Base-by-base conservation (phyloP, 2,329 filamentous ascomycete genomes). In the Fusarium transvaalense region DNA sequence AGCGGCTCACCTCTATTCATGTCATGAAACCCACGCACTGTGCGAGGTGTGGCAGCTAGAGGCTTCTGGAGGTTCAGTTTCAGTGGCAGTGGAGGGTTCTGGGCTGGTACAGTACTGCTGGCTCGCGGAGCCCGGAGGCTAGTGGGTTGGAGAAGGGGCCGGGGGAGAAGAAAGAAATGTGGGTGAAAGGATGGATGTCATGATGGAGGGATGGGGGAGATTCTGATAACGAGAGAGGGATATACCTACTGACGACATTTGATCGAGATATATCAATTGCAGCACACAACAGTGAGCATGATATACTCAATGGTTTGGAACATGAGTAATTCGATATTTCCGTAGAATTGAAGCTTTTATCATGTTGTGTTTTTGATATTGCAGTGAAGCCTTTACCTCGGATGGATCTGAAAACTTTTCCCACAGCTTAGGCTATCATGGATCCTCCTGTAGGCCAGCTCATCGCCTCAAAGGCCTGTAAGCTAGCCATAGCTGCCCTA, bases 121-220 rank as follows among this genome's bases (percentile, higher is more conserved):
- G 61, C 41, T 50, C 63, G 38, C 56, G 59, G 51, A 62, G 42
- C 52, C 61, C 56, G 48, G 60, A 61, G 59, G 47, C 37, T 59
- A 66, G 59, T 56, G 55, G 60, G 41, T 61, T 68, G 52, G 66
- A 60, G 55, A 64, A 64, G n/a, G 21, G 61, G 27, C 60, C 47
- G 57, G 69, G 66, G 65, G 53, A 46, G 15, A 39, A 62, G 46
- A 56, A 57, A 66, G 60, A 61, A 61, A 68, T 46, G 62, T 69
- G 62, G 68, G 58, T 55, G 68, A 54, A 71, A 64, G 68, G 68
- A 42, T 42, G 39, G 39, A 69, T 62, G 54, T 70, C 66, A 55
- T 57, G 58, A 68, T 70, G 69, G 67, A 61, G 59, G 66, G 59
- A 71, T 60, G 67, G 66, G 56, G 58, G 45, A 62, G 35, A 45